Base-by-base conservation (phyloP, 2,329 filamentous ascomycete genomes). In the Curvularia hawaiiensis region DNA sequence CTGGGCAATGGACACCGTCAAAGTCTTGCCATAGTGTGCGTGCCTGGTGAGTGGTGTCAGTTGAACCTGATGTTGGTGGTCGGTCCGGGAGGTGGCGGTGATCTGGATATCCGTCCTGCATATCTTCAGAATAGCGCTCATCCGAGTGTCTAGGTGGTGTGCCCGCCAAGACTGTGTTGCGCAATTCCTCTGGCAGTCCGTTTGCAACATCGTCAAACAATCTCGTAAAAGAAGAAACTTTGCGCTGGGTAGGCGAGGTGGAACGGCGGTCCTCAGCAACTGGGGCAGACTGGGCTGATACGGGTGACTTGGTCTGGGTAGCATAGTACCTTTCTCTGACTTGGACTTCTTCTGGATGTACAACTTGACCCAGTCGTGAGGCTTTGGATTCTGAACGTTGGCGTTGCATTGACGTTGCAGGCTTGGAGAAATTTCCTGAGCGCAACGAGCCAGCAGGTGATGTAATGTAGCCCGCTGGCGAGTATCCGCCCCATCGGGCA, bases 1-100 rank as follows among this genome's bases (percentile, higher is more conserved):
- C 84, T 28, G 85, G 83, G 72, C 87, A 91, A 70, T 94, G 90
- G 14, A 89, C 88, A 38, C 91, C 91, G 71, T 95, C 91, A 70
- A 95, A 95, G 72, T 93, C 90, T 41, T 86, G 84, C 79, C 94
- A 95, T 3, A 90, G 84, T 39, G 83, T 78, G 60, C 86, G 80
- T 18, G 85, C 85, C 70, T 90, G 86, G 31, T 89, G 86, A 56
- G 82, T 87, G 2, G 89, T 90, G 54, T 84, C 83, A 45, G 77
- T 79, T 3, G 86, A 88, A 11, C 79, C 83, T 10, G 84, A 79
- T 3, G 85, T 85, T 10, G 75, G 74, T 14, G 80, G 81, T 39
- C 84, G 78, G 39, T 81, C 79, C 9, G 74, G 72, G n/a, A 71
- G 58, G 40, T 73, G 63, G 43, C 63, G 64, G 41, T 61, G 64